Conservation (phyloP, 2,329 filamentous ascomycete genomes). For the Cladophialophora carrionii region DNA sequence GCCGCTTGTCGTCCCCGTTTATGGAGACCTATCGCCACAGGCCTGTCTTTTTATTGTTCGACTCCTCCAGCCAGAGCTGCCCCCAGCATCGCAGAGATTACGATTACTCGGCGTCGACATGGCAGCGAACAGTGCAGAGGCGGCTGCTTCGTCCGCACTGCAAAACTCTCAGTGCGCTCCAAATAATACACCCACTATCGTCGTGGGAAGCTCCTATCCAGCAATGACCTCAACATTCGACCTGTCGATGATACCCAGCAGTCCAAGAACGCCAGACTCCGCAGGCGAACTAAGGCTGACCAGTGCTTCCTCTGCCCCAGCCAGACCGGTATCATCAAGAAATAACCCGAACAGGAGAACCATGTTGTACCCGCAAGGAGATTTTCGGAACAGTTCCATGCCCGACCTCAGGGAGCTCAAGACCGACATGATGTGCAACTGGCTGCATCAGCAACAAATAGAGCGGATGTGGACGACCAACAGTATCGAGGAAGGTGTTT, state of each 20-base stretch:
- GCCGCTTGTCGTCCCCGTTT: neutral
- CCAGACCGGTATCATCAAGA: slow-evolving; percentile 5
- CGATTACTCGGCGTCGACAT: neutral
- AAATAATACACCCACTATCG: slow-evolving; percentile 8
- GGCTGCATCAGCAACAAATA: slow-evolving; percentile 64
- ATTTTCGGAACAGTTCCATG: slow-evolving; percentile 31
- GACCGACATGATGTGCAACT: slow-evolving; percentile 66
- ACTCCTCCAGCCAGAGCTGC: neutral
- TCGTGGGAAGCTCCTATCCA: slow-evolving; percentile 6
- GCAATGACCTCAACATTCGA: slow-evolving; percentile 11
- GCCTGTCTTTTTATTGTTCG: neutral
- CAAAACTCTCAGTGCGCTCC: neutral
- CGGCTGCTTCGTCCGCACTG: neutral
- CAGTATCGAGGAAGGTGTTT: slow-evolving; percentile 57
- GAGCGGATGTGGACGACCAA: slow-evolving; percentile 58
- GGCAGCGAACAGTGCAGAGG: slow-evolving; percentile 2
- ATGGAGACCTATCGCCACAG: neutral
- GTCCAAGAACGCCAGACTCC: slow-evolving; percentile 11
- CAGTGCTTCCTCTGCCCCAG: slow-evolving; percentile 9
- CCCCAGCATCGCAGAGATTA: neutral
- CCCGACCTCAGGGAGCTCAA: slow-evolving; percentile 43
- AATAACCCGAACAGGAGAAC: slow-evolving; percentile 8
- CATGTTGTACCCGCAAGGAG: slow-evolving; percentile 24
- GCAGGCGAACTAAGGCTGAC: slow-evolving; percentile 1
- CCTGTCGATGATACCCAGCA: slow-evolving; percentile 8